Conservation (phyloP, 345 rosid genomes). For the Erodium maritimum region DNA sequence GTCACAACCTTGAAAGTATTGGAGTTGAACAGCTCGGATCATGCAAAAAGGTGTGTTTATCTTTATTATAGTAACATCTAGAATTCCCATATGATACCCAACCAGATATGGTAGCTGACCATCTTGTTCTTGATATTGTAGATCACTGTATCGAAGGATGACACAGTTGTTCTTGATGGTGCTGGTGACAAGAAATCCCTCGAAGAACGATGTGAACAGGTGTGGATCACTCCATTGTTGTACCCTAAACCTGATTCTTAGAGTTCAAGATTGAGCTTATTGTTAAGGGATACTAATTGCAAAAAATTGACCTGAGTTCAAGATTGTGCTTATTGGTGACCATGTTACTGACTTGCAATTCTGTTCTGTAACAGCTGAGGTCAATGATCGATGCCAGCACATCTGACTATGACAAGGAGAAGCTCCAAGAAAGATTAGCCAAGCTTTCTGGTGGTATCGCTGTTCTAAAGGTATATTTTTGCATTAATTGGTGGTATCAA, state of each 20-base stretch:
- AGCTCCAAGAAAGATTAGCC: conserved; percentile 86
- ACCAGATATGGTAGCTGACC: not conserved
- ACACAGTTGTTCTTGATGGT: conserved; percentile 85
- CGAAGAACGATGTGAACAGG: conserved; percentile 89
- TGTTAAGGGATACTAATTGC: no score
- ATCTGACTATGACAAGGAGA: conserved; percentile 92
- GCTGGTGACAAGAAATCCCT: conserved; percentile 81
- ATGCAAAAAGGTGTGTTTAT: conserved; percentile 67
- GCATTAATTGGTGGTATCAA: not conserved
- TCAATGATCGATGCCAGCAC: conserved; percentile 63
- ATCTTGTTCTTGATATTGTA: conserved; percentile 9
- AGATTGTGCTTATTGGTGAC: not conserved
- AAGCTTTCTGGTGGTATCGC: conserved; percentile 97
- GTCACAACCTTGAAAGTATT: conserved; percentile 83
- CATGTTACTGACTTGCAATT: not conserved
- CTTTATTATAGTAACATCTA: no score
- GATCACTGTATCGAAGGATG: conserved; percentile 83
- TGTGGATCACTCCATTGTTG: conserved; percentile 3
- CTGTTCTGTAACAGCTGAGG: conserved; percentile 36
- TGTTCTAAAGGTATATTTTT: conserved; percentile 62
- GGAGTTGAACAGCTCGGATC: conserved; percentile 70
- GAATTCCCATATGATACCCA: no score
- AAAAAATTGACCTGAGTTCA: no score
- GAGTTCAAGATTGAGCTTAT: not conserved
- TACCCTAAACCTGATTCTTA: not conserved